Evolutionary conservation across 306 rosid species (phyloP).

Genomic region (Prinsepia uniflora): DNA sequence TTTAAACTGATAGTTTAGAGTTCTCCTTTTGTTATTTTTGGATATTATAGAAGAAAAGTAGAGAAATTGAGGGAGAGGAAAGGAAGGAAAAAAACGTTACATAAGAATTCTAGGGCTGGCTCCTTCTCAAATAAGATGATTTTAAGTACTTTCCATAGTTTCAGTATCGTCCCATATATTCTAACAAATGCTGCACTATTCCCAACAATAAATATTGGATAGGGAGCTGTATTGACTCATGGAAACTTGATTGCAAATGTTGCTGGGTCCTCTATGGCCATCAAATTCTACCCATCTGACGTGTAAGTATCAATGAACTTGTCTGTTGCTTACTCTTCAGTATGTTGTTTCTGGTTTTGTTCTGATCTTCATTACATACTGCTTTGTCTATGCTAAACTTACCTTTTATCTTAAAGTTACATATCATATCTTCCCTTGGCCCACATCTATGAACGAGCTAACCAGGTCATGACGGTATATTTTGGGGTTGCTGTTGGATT

Average conservation of each 20-base stretch:
- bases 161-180: neutral
- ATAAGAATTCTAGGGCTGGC: neutral
- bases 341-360: conserved; percentile 6
- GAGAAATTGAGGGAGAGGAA: neutral
- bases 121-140: neutral
- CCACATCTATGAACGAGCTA: conserved; percentile 91
- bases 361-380: conserved; percentile 23
- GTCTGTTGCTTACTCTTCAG: neutral
- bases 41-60: neutral
- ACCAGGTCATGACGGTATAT: conserved; percentile 62
- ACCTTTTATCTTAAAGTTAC: conserved; percentile 54
- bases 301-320: conserved; percentile 53
- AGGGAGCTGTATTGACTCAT: conserved; percentile 94
- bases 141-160: neutral
- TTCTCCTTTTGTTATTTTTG: neutral
- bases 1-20: neutral
- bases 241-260: conserved; percentile 81
- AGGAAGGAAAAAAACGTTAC: neutral
- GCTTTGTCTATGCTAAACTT: conserved; percentile 27
- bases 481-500: conserved; percentile 92
- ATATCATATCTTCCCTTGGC: conserved; percentile 98
- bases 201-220: conserved; percentile 32
- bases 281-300: conserved; percentile 68
- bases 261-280: conserved; percentile 58
- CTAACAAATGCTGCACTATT: conserved; percentile 19